Evolutionary conservation across 495 filamentous ascomycete species (phyloP).

Genomic region (Lasiosphaeria miniovina): DNA sequence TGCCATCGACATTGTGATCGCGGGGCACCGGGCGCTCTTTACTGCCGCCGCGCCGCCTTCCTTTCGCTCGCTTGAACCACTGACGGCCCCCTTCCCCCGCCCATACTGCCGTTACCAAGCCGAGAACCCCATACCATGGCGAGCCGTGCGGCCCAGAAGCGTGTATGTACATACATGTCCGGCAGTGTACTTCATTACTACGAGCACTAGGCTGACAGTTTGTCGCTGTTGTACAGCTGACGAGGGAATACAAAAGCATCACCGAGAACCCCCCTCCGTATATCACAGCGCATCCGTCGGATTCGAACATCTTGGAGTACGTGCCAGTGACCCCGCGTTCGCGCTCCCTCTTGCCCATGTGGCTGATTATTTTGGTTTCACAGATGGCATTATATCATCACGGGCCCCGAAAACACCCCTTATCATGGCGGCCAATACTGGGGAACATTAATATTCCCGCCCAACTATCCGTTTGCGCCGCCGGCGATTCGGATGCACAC

Average conservation of each 20-base stretch:
- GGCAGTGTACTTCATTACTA: background rate
- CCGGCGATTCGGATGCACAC: slow-evolving; percentile 99
- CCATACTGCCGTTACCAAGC: slow-evolving; percentile 32
- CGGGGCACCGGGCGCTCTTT: background rate
- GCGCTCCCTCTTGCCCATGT: background rate
- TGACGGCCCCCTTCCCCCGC: background rate
- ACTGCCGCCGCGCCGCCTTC: background rate
- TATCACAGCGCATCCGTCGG: slow-evolving; percentile 91
- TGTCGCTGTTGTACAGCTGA: slow-evolving; percentile 55
- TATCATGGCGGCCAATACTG: slow-evolving; percentile 97
- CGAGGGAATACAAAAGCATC: slow-evolving; percentile 91
- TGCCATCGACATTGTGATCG: background rate
- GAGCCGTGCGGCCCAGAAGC: slow-evolving; percentile 77
- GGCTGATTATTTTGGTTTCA: slow-evolving; percentile 10
- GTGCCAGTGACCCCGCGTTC: background rate
- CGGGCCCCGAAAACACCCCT: slow-evolving; percentile 89
- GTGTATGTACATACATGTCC: slow-evolving; percentile 51
- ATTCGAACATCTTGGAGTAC: slow-evolving; percentile 90
- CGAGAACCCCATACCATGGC: slow-evolving; percentile 71
- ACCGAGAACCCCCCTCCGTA: slow-evolving; percentile 89
- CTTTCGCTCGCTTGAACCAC: background rate
- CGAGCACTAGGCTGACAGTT: background rate
- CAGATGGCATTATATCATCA: slow-evolving; percentile 98
- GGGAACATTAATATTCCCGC: slow-evolving; percentile 93
- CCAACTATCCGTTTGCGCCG: slow-evolving; percentile 95